A percentile compares a stretch with the other conserved stretches of the same genome.
Conservation (phyloP, 257 asterid species). For the Anisodus acutangulus region DNA sequence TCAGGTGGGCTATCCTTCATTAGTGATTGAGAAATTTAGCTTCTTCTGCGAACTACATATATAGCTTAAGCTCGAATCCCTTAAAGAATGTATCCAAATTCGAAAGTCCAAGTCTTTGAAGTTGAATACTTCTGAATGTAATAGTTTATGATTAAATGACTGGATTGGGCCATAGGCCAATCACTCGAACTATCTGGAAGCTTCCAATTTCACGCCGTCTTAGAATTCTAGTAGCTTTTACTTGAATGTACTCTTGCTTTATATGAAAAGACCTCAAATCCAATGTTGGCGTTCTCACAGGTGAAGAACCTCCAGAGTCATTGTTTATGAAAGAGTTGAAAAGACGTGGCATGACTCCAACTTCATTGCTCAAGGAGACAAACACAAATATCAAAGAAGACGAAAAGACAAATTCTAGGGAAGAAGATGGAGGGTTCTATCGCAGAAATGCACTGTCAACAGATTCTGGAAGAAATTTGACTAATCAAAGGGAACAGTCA, state of each 20-base stretch:
- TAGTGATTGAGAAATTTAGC: background rate
- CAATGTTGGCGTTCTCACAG: constrained; percentile 44
- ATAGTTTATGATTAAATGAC: background rate
- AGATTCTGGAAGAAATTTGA: constrained; percentile 56
- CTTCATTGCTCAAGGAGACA: constrained; percentile 86
- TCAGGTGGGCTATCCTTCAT: background rate
- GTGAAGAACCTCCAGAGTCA: constrained; percentile 95
- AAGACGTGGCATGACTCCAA: constrained; percentile 89
- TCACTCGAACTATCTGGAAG: background rate
- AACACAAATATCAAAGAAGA: constrained; percentile 53
- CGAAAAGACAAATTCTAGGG: constrained; percentile 60
- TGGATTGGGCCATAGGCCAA: background rate
- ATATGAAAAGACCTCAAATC: background rate
- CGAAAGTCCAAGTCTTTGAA: background rate
- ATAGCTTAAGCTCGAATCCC: too few species aligned
- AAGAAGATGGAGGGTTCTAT: constrained; percentile 81
- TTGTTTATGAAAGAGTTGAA: constrained; percentile 85
- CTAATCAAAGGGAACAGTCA: constrained; percentile 76
- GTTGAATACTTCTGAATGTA: background rate
- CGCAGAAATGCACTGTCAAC: constrained; percentile 61
- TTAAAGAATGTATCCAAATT: too few species aligned
- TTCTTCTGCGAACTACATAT: background rate
- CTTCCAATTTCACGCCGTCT: background rate
- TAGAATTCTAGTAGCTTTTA: background rate
- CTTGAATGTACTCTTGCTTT: background rate